These are phyloP conservation scores for Davidsoniella neocaledoniae DNA, from an alignment of 2,329 filamentous ascomycete species.

Conservation along the genomic window DNA sequence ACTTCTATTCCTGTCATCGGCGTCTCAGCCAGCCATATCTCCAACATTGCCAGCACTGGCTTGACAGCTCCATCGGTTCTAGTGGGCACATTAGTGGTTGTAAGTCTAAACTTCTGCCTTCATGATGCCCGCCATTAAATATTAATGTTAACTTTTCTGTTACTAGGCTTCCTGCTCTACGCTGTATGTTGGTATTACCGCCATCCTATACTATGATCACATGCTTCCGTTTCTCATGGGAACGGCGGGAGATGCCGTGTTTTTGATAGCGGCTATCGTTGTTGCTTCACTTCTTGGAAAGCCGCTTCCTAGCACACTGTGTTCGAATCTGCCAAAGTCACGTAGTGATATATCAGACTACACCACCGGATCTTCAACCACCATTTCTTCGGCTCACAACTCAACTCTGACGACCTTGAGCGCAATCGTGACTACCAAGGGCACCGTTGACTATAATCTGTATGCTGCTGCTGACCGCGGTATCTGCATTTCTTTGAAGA, in stretches of 20 bases:
- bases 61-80: slow-evolving; percentile 54
- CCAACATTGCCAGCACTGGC: slow-evolving; percentile 50
- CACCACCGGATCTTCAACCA: not conserved
- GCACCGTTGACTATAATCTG: slow-evolving; percentile 23
- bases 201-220: slow-evolving; percentile 65
- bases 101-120: slow-evolving; percentile 29
- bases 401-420: too few relatives aligned
- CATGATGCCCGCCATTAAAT: not conserved
- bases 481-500: slow-evolving; percentile 72
- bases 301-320: slow-evolving; percentile 64
- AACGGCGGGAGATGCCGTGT: slow-evolving; percentile 45
- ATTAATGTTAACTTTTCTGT: slow-evolving; percentile 13
- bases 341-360: slow-evolving; percentile 18
- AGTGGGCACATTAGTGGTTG: slow-evolving; percentile 62
- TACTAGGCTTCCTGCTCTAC: slow-evolving; percentile 58
- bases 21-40: slow-evolving; percentile 67
- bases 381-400: not conserved
- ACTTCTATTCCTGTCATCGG: slow-evolving; percentile 64
- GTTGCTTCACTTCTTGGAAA: slow-evolving; percentile 63
- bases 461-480: slow-evolving; percentile 36
- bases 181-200: slow-evolving; percentile 63
- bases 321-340: slow-evolving; percentile 30
- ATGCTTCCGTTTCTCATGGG: slow-evolving; percentile 59
- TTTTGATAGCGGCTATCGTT: slow-evolving; percentile 64
- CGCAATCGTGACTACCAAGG: not conserved